Evolutionary conservation across 495 filamentous ascomycete genomes (phyloP).

Genomic region (Annulohypoxylon nitens): DNA sequence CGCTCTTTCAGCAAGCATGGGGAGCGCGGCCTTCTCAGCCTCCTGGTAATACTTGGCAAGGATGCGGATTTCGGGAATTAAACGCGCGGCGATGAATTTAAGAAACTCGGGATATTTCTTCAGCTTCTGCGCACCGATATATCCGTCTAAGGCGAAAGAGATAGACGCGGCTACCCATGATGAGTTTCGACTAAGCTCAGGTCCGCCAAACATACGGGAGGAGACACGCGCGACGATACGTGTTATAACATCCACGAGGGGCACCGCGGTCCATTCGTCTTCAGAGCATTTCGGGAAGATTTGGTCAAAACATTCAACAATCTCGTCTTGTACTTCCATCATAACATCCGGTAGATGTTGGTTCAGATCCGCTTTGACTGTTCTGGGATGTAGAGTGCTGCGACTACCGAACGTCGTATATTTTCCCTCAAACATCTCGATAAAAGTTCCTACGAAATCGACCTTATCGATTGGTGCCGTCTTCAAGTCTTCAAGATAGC

Average conservation of each 20-base stretch:
- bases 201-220: constrained; percentile 35
- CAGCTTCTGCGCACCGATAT: constrained; percentile 28
- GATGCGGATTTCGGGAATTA: constrained; percentile 19
- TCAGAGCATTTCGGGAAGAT: constrained; percentile 32
- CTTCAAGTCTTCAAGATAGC: constrained; percentile 46
- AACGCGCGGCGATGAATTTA: constrained; percentile 2
- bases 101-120: constrained; percentile 23
- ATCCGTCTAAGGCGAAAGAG: constrained; percentile 26
- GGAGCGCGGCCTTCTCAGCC: constrained; percentile 26
- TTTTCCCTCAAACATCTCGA: constrained; percentile 44
- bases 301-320: constrained; percentile 22
- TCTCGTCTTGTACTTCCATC: constrained; percentile 32
- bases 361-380: constrained; percentile 19
- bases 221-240: constrained; percentile 33
- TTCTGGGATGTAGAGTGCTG: constrained; percentile 23
- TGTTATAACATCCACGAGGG: constrained; percentile 18
- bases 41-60: constrained; percentile 21
- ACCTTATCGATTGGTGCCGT: constrained; percentile 39
- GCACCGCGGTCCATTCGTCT: constrained; percentile 28
- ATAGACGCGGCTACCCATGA: constrained; percentile 32
- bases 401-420: constrained; percentile 40
- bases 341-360: constrained; percentile 26
- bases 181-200: constrained; percentile 11
- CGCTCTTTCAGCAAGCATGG: constrained; percentile 14
- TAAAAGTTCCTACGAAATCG: constrained; percentile 38